Conservation (phyloP, 306 rosid genomes). For the Luffa acutangula region DNA sequence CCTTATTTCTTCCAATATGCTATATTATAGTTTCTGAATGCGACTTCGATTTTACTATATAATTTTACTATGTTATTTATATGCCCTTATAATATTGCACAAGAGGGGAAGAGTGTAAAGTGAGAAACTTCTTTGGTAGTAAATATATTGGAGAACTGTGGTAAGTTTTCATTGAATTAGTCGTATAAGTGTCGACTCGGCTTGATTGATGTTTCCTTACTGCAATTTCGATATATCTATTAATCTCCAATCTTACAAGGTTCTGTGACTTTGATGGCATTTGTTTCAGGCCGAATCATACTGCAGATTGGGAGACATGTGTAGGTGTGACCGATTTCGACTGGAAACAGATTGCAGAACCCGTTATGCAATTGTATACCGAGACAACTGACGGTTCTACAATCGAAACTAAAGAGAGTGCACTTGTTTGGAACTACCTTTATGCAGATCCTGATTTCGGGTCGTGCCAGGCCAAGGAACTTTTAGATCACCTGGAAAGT, state of each 20-base stretch:
- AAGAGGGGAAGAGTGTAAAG: neutral
- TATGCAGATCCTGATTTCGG: conserved; percentile 85
- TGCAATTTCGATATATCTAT: neutral
- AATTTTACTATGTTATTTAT: neutral
- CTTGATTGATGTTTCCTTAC: neutral
- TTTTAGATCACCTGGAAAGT: conserved; percentile 83
- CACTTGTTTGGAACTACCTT: conserved; percentile 81
- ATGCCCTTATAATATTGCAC: neutral
- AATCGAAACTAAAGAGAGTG: conserved; percentile 76
- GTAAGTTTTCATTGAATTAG: neutral
- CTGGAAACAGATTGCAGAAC: conserved; percentile 83
- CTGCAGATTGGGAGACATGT: conserved; percentile 67
- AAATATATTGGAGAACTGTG: neutral
- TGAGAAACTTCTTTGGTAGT: neutral
- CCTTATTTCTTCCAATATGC: neutral
- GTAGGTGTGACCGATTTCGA: conserved; percentile 44
- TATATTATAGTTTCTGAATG: neutral
- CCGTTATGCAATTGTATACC: conserved; percentile 72
- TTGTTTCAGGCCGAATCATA: conserved; percentile 44
- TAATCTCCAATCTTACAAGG: neutral
- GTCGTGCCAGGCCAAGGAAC: conserved; percentile 89
- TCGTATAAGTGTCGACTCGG: neutral
- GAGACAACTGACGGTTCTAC: conserved; percentile 89
- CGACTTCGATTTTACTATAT: neutral
- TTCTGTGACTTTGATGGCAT: neutral